Evolutionary conservation across 1,284 basidiomycete species (phyloP).

Genomic region (Ceratobasidium sp.): DNA sequence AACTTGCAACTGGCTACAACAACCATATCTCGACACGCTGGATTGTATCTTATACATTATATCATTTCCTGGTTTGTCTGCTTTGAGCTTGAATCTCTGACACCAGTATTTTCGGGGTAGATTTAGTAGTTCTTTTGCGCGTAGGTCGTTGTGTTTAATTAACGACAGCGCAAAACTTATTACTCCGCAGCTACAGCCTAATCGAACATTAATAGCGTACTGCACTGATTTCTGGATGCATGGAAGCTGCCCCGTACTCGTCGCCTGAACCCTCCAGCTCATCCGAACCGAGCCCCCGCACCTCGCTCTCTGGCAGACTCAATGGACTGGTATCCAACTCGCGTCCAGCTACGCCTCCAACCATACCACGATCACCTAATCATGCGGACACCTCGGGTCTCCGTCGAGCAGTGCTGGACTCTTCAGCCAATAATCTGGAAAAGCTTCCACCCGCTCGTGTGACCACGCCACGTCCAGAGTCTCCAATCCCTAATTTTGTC

Average conservation of each 20-base stretch:
- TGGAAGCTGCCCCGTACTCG: conserved; percentile 16
- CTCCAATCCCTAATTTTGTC: not conserved
- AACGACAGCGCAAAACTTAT: not conserved
- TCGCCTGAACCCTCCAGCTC: conserved; percentile 13
- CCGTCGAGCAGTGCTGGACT: conserved; percentile 4
- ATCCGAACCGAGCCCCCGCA: conserved; percentile 31
- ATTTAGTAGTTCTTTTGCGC: not conserved
- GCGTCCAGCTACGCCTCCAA: conserved; percentile 18
- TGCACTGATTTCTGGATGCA: conserved; percentile 9
- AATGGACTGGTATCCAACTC: conserved; percentile 18
- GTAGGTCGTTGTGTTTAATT: not conserved
- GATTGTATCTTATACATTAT: conserved; percentile 9
- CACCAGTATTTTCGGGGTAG: not conserved
- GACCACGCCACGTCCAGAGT: conserved; percentile 20
- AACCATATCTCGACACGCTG: not conserved
- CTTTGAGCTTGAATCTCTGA: not conserved
- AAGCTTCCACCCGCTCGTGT: conserved; percentile 33
- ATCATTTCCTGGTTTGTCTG: not conserved
- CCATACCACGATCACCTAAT: not conserved
- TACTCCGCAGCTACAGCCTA: not conserved
- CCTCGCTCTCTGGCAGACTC: conserved; percentile 31
- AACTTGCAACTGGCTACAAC: not conserved
- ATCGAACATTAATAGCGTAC: not conserved
- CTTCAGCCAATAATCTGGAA: conserved; percentile 20
- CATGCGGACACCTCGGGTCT: conserved; percentile 11